Conservation (phyloP, 2,329 filamentous ascomycete species). For the Xylariomycetidae sp. region DNA sequence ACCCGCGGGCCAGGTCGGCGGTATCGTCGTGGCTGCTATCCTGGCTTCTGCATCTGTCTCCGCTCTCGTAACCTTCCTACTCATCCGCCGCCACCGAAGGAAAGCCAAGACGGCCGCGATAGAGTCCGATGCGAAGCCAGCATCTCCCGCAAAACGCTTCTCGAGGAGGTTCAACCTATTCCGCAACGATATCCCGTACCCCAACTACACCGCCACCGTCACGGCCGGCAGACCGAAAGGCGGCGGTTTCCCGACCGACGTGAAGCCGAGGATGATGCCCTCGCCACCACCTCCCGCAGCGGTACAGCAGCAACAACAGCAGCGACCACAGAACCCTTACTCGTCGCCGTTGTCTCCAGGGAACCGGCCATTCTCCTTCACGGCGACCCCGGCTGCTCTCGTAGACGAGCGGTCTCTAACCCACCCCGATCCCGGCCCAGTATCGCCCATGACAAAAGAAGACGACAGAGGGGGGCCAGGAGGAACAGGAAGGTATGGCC, state of each 20-base stretch:
- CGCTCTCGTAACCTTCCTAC: slow-evolving; percentile 6
- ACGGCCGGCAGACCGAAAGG: not conserved
- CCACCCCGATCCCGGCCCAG: too few species aligned
- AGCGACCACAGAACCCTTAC: not conserved
- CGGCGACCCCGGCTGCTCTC: too few species aligned
- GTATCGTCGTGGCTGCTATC: slow-evolving; percentile 10
- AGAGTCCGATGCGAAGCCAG: not conserved
- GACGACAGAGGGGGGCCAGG: too few species aligned
- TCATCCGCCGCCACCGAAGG: slow-evolving; percentile 11
- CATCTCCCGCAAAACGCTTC: not conserved
- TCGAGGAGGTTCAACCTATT: slow-evolving; percentile 1
- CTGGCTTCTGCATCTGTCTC: slow-evolving; percentile 9
- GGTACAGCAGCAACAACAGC: not conserved
- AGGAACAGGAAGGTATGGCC: too few species aligned
- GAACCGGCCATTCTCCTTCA: too few species aligned
- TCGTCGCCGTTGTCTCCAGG: not conserved
- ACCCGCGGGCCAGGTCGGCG: slow-evolving; percentile 9
- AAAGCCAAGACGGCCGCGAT: slow-evolving; percentile 1
- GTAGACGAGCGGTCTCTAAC: too few species aligned
- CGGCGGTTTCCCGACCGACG: not conserved
- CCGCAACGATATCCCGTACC: not conserved
- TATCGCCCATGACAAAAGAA: too few species aligned
- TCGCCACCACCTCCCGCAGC: not conserved
- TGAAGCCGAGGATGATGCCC: slow-evolving; percentile 4
- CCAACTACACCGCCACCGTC: not conserved